phyloP scores from a whole-genome alignment of 106 monocot species.

The Agapanthus africanus region DNA sequence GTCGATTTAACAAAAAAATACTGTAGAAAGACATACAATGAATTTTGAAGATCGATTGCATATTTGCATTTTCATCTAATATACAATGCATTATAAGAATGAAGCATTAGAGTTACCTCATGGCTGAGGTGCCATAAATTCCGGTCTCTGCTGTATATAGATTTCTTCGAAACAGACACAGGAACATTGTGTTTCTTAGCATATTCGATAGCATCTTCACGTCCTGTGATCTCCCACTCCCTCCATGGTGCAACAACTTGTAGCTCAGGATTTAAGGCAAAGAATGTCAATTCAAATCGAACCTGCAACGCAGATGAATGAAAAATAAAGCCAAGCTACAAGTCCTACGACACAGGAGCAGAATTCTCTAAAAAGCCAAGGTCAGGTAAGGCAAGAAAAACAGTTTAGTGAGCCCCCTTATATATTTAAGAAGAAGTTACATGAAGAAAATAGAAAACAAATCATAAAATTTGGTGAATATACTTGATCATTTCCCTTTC shows the following conservation, averaged over 20 bases:
- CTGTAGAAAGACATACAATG: no score
- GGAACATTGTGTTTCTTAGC: slow-evolving; percentile 89
- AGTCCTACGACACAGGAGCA: slow-evolving; percentile 3
- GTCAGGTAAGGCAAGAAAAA: not conserved
- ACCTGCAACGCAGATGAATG: no score
- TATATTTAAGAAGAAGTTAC: not conserved
- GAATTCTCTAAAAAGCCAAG: slow-evolving; percentile 11
- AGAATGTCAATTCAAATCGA: slow-evolving; percentile 87
- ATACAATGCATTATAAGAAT: no score
- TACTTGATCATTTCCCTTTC: slow-evolving; percentile 99
- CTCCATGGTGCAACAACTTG: slow-evolving; percentile 96
- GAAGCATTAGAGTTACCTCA: no score
- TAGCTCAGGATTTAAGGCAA: slow-evolving; percentile 82
- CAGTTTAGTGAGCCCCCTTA: no score
- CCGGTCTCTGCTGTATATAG: slow-evolving; percentile 94
- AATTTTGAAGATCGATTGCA: no score
- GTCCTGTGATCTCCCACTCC: slow-evolving; percentile 92
- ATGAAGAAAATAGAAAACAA: slow-evolving; percentile 4
- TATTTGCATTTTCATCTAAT: no score
- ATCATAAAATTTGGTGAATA: not conserved
- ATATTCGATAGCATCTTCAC: slow-evolving; percentile 97
- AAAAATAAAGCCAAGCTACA: slow-evolving; percentile 8
- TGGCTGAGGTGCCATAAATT: slow-evolving; percentile 99
- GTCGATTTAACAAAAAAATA: no score
- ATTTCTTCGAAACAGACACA: slow-evolving; percentile 85